Conservation (phyloP, 2,329 filamentous ascomycete species). For the Fusarium sororula region DNA sequence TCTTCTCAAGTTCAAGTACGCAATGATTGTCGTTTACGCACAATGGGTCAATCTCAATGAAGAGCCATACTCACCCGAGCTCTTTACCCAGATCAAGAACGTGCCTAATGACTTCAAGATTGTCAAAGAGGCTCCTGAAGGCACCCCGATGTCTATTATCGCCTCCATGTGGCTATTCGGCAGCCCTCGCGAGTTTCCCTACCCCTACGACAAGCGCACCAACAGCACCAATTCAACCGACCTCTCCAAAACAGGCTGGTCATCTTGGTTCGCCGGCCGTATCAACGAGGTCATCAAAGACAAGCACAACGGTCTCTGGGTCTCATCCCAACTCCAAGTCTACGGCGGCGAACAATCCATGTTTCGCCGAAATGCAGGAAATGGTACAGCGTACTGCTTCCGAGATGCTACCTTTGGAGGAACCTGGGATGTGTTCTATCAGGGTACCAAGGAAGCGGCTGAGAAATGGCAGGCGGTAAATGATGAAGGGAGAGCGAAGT, state of each 20-base stretch:
- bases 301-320: constrained; percentile 13
- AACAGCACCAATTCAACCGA: constrained; percentile 54
- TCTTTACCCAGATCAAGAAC: not conserved
- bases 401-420: constrained; percentile 51
- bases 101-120: not conserved
- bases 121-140: not conserved
- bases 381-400: constrained; percentile 58
- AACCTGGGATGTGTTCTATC: not conserved
- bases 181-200: constrained; percentile 55
- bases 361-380: constrained; percentile 51
- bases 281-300: constrained; percentile 39
- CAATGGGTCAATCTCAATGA: not conserved
- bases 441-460: not conserved
- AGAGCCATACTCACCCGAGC: not conserved
- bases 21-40: not conserved
- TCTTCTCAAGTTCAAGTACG: not conserved
- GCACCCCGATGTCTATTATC: not conserved
- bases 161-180: constrained; percentile 53
- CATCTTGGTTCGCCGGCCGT: constrained; percentile 16
- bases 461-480: constrained; percentile 54
- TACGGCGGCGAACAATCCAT: constrained; percentile 55
- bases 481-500: constrained; percentile 45
- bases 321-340: constrained; percentile 55
- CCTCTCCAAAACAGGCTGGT: constrained; percentile 49
- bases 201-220: constrained; percentile 58